Percentiles rank a stretch among this genome's conserved stretches.
Evolutionary conservation across 805 yeast genomes (phyloP).

Genomic region (Nadsonia fulvescens): DNA sequence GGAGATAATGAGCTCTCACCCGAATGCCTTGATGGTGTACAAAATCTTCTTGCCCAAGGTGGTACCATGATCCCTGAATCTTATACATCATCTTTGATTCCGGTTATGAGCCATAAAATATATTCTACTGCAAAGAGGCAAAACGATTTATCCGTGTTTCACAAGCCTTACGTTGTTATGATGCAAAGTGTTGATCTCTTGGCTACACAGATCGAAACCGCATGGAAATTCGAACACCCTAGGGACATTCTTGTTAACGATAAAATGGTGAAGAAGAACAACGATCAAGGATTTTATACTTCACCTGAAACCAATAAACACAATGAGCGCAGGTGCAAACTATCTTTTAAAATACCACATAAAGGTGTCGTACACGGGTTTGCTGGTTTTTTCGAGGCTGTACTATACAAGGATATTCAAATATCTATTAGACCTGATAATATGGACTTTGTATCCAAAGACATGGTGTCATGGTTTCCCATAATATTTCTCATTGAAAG

Average conservation of each 20-base stretch:
- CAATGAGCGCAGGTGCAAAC: constrained; percentile 14
- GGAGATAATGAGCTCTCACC: constrained; percentile 88
- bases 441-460: constrained; percentile 20
- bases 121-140: constrained; percentile 18
- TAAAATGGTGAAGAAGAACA: too few species aligned
- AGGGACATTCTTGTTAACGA: constrained; percentile 1
- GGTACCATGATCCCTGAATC: constrained; percentile 48
- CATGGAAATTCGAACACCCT: constrained; percentile 53
- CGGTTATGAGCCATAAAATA: constrained; percentile 42
- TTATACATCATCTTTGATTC: constrained; percentile 44
- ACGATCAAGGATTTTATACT: too few species aligned
- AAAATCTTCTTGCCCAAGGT: constrained; percentile 17
- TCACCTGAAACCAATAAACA: constrained; percentile 9
- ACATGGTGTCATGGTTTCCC: constrained; percentile 52
- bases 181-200: constrained; percentile 26
- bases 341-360: constrained; percentile 27
- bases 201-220: constrained; percentile 25
- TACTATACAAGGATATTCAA: constrained; percentile 38
- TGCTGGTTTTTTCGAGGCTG: constrained; percentile 57
- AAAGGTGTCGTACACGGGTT: constrained; percentile 53
- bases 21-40: constrained; percentile 42
- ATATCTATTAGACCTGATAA: constrained; percentile 33
- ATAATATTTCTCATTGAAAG: constrained; percentile 39
- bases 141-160: constrained; percentile 9
- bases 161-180: constrained; percentile 29